Evolutionary conservation across 2,329 filamentous ascomycete species (phyloP).

Genomic region (Pseudogymnoascus sp.): DNA sequence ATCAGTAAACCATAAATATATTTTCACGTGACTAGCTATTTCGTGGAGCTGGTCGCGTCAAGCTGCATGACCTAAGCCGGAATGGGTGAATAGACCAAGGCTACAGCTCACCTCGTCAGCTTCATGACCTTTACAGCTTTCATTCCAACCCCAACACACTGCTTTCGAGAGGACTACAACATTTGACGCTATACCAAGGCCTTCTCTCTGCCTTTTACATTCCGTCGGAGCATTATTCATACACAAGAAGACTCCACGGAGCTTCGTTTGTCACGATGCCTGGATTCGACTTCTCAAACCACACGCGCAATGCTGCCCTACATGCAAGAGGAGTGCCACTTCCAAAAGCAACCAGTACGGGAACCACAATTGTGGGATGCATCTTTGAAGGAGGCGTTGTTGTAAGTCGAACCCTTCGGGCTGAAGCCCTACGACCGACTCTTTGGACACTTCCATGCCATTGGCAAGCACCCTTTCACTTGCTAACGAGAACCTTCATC

Average conservation of each 20-base stretch:
- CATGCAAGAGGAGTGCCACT: slow-evolving; percentile 90
- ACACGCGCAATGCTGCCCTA: slow-evolving; percentile 96
- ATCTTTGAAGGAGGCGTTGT: slow-evolving; percentile 95
- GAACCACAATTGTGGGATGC: slow-evolving; percentile 97
- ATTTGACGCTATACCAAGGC: slow-evolving; percentile 6
- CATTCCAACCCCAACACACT: slow-evolving; percentile 18
- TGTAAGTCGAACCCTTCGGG: slow-evolving; percentile 42
- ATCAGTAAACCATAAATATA: slow-evolving; percentile 7
- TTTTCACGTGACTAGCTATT: background rate
- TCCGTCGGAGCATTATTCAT: background rate
- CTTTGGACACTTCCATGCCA: background rate
- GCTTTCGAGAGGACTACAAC: slow-evolving; percentile 19
- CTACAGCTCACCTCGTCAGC: slow-evolving; percentile 46
- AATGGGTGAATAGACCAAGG: slow-evolving; percentile 17
- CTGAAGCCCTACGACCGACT: background rate
- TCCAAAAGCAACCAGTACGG: slow-evolving; percentile 95
- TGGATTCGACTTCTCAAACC: slow-evolving; percentile 99
- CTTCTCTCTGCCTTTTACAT: background rate
- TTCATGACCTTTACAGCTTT: slow-evolving; percentile 26
- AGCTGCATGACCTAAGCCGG: background rate
- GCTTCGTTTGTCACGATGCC: slow-evolving; percentile 57
- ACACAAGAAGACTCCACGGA: slow-evolving; percentile 5
- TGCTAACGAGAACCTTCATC: slow-evolving; percentile 19
- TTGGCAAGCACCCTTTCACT: background rate
- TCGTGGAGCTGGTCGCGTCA: slow-evolving; percentile 7